phyloP scores from a whole-genome alignment of 345 rosid genomes.

The Populus euphratica region DNA sequence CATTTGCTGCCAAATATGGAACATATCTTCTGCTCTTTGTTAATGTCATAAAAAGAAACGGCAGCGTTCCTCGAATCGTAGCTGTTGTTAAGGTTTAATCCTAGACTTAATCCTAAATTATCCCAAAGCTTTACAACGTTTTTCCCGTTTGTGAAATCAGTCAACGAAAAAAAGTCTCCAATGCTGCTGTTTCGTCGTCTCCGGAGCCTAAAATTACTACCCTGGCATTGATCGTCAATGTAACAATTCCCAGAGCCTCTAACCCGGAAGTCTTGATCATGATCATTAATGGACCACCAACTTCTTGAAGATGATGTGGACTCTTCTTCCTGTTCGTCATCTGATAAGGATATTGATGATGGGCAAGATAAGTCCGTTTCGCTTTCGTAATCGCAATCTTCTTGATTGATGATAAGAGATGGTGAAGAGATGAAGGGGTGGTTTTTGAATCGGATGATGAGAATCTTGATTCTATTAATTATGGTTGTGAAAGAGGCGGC shows the following conservation, averaged over 20 bases:
- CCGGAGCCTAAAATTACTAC: slow-evolving; percentile 21
- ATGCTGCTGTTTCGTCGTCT: slow-evolving; percentile 44
- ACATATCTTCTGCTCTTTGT: slow-evolving; percentile 2
- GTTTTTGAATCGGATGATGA: slow-evolving; percentile 34
- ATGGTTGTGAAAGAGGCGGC: slow-evolving; percentile 57
- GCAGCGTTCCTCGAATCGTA: not conserved
- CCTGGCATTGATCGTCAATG: slow-evolving; percentile 19
- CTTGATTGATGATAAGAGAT: not conserved
- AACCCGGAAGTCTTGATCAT: slow-evolving; percentile 31
- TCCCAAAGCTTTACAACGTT: slow-evolving; percentile 66
- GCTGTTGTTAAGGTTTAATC: slow-evolving; percentile 20
- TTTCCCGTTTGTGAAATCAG: slow-evolving; percentile 42
- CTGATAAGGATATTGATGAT: slow-evolving; percentile 14
- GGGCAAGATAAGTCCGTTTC: slow-evolving; percentile 41
- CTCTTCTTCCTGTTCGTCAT: slow-evolving; percentile 3
- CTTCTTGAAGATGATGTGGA: not conserved
- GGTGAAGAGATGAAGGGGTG: slow-evolving; percentile 2
- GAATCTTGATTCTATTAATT: slow-evolving; percentile 36
- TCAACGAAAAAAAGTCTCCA: slow-evolving; percentile 38
- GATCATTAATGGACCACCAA: slow-evolving; percentile 30
- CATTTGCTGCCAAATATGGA: slow-evolving; percentile 19
- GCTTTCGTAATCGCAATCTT: slow-evolving; percentile 24
- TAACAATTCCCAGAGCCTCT: slow-evolving; percentile 35
- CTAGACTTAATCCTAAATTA: slow-evolving; percentile 39
- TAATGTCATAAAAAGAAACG: slow-evolving; percentile 14